Base-by-base conservation (phyloP, 2,329 filamentous ascomycete genomes). In the Ascochyta fabae region DNA sequence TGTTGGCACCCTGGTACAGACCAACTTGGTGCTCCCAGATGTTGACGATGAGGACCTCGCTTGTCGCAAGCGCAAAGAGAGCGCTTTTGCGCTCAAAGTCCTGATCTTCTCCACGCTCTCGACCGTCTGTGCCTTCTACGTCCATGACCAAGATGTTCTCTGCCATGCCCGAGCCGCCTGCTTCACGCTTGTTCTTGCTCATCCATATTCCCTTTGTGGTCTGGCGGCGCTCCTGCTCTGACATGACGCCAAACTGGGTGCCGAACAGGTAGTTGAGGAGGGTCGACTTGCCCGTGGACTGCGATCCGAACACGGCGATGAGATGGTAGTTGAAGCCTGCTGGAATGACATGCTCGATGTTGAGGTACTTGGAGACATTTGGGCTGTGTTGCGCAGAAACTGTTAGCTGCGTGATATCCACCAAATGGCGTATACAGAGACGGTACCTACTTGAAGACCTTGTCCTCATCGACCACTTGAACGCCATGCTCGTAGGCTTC, bases 201-300 rank as follows among this genome's bases (percentile, higher is more conserved):
- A 99, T 89, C 95, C 95, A 99, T 75, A 99, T 99, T 73, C 95
- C 95, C 82, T 98, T 99, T 40, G 95, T 99, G 0, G 95, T 99
- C 83, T 99, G 95, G 59, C 92, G 88, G 62, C 95, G 87, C 77
- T 97, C 92, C 60, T 87, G 84, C 83, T 99, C 95, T 68, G 92
- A 91, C 95, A 99, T 99, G 74, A 99, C 94, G 66, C 92, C 94
- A 80, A 99, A 99, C 53, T 93, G 85, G 65, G 95, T 99, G 61
- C 92, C 91, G 75, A 99, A 99, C 53, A 99, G 87, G 78, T 94
- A 84, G 81, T 99, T 99, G 62, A 99, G 87, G 41, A 99, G 84
- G 6, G 95, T 99, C 41, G 95, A 98, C 81, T 99, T 99, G 67
- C 95, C 95, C 33, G 95, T 99, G 22, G 95, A 98, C 82, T 99